Percentiles rank a stretch among this genome's conserved stretches.
Evolutionary conservation across 768 basidiomycete species (phyloP).

Genomic region (Hemileccinum impolitum): DNA sequence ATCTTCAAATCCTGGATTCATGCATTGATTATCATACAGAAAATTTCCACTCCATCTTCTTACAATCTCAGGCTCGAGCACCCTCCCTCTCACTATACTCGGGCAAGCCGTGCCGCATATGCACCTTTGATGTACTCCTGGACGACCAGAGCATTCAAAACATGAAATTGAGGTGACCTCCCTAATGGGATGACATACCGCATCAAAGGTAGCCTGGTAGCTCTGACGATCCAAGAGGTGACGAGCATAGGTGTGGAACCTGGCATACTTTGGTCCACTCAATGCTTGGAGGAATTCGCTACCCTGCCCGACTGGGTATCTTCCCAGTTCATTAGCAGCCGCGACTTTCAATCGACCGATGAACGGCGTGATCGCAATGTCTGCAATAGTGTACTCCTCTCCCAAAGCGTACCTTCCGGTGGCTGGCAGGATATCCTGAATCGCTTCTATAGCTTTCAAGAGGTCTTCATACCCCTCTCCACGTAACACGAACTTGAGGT

Average conservation of each 20-base stretch:
- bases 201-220: conserved; percentile 51
- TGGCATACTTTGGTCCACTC: conserved; percentile 41
- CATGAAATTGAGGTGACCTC: too few relatives aligned
- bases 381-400: conserved; percentile 48
- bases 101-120: conserved; percentile 5
- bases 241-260: conserved; percentile 46
- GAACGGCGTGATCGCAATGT: conserved; percentile 59
- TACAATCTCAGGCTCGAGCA: too few relatives aligned
- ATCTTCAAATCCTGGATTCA: too few relatives aligned
- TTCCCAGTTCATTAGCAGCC: conserved; percentile 50
- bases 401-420: conserved; percentile 37
- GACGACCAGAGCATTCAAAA: neutral
- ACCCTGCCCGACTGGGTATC: conserved; percentile 47
- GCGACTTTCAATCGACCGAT: conserved; percentile 47
- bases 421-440: conserved; percentile 50
- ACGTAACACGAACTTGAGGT: conserved; percentile 33
- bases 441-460: conserved; percentile 40
- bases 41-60: too few relatives aligned
- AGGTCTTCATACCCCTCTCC: conserved; percentile 43
- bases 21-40: too few relatives aligned
- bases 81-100: conserved; percentile 2
- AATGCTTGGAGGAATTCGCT: conserved; percentile 41
- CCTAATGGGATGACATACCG: conserved; percentile 34
- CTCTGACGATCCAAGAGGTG: conserved; percentile 51
- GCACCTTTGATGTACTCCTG: conserved; percentile 12